phyloP scores from a whole-genome alignment of 2,329 filamentous ascomycete genomes.

The Aspergillus ochraceoroseus region DNA sequence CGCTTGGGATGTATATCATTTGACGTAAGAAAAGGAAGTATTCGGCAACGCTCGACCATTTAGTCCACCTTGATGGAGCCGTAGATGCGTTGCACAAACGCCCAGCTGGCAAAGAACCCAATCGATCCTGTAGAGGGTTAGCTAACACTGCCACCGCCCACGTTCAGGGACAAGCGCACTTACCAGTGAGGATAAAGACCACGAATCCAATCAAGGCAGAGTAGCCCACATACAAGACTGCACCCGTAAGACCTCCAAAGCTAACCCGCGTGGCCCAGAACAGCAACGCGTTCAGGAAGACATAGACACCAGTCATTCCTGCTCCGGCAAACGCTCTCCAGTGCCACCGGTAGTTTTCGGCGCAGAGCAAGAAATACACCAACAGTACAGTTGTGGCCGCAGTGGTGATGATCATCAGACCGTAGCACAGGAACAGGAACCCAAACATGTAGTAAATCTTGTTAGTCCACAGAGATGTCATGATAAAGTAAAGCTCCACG shows the following conservation, averaged over 20 bases:
- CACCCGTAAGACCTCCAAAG: constrained; percentile 76
- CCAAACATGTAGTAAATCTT: constrained; percentile 99
- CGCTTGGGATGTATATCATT: too few species aligned
- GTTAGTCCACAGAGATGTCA: constrained; percentile 98
- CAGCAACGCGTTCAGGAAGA: constrained; percentile 84
- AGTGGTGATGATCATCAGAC: constrained; percentile 91
- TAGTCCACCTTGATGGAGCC: constrained; percentile 97
- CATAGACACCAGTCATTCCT: constrained; percentile 83
- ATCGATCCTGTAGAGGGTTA: constrained; percentile 65
- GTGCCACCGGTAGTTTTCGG: constrained; percentile 98
- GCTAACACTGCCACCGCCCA: constrained; percentile 2
- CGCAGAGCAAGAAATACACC: constrained; percentile 93
- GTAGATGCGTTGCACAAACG: constrained; percentile 92
- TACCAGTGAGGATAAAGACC: constrained; percentile 91
- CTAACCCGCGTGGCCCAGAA: constrained; percentile 88
- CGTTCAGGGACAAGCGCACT: constrained; percentile 35
- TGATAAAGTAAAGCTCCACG: constrained; percentile 98
- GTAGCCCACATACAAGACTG: constrained; percentile 90
- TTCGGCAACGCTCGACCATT: constrained; percentile 14
- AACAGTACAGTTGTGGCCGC: constrained; percentile 88
- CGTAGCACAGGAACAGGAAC: constrained; percentile 96
- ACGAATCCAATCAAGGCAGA: constrained; percentile 82
- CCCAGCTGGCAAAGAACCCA: constrained; percentile 91
- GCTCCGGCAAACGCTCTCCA: constrained; percentile 92
- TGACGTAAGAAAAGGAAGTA: neutral